Conservation (phyloP, 108 stramenopile genomes). For the Fistulifera pelliculosa region DNA sequence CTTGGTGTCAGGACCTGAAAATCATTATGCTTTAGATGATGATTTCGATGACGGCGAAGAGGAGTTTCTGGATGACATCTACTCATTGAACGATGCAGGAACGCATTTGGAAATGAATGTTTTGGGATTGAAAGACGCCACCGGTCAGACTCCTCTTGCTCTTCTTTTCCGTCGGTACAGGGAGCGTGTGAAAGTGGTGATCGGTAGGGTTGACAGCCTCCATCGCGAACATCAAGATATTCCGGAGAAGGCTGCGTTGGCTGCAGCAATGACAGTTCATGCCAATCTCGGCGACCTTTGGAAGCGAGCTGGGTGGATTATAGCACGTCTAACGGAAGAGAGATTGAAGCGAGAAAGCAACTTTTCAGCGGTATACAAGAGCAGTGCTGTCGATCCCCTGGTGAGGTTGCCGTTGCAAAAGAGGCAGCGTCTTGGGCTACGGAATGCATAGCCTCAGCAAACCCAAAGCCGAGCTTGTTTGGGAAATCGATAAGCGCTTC, state of each 20-base stretch:
- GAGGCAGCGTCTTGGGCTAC: slow-evolving; percentile 7
- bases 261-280: slow-evolving; percentile 21
- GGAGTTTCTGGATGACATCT: background rate
- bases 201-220: slow-evolving; percentile 8
- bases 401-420: slow-evolving; percentile 4
- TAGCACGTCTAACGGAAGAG: slow-evolving; percentile 19
- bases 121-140: slow-evolving; percentile 23
- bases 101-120: slow-evolving; percentile 14
- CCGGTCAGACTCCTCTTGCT: slow-evolving; percentile 30
- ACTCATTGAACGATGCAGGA: background rate
- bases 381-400: background rate
- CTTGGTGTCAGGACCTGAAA: background rate
- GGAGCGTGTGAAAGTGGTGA: slow-evolving; percentile 23
- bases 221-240: slow-evolving; percentile 3
- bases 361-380: background rate
- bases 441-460: background rate
- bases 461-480: background rate
- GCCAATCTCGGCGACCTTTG: slow-evolving; percentile 34
- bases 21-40: background rate
- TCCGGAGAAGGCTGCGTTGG: slow-evolving; percentile 6
- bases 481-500: background rate
- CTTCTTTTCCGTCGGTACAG: slow-evolving; percentile 36
- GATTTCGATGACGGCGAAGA: slow-evolving; percentile 13
- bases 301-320: slow-evolving; percentile 30
- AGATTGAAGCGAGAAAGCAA: slow-evolving; percentile 14